Evolutionary conservation across 257 asterid genomes (phyloP), one percentile per base, ranked within the genome.

Genomic region (Leptodermis oblonga): DNA sequence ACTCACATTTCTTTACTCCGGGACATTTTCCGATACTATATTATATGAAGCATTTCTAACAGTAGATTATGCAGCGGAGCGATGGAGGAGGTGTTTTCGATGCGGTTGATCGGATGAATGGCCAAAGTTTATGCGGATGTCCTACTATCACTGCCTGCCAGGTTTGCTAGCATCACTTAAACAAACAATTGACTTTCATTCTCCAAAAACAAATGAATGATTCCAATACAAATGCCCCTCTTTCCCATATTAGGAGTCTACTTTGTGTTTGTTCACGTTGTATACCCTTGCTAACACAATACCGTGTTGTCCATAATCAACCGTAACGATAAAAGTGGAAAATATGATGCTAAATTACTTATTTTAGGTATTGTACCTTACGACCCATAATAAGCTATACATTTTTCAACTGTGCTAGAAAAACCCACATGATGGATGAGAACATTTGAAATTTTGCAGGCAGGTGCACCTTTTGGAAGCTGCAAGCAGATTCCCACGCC

Each of bases 1-100:
- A 90, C 61, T 69, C 34, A 71, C 36, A 63, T 61, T 69, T 73
- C n/a, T 49, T 48, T 36, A 62, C 67, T 18, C 42, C 10, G 7
- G 20, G 1, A 55, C 26, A 45, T 62, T 0, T 53, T 26, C 30
- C 68, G 28, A 25, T 59, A 11, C 58, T 58, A n/a, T 22, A 14
- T 5, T 52, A 4, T 4, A 20, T 62, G 33, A 39, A 34, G 31
- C 51, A 42, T 61, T n/a, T 73, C 74, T 69, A 36, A 69, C 58
- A 36, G 36, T 65, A 37, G 31, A 26, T 39, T 64, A 48, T 86
- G 81, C 96, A 90, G 98, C 88, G 99, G 72, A 93, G 99, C 77
- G 99, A 90, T 75, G 99, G 99, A 37, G 96, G 97, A 84, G 99
- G 97, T 52, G 95, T 86, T 63, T 87, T 90, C 72, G 92, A 89